Conservation (phyloP, 2,329 filamentous ascomycete species). For the Ophiocordyceps robertsii region DNA sequence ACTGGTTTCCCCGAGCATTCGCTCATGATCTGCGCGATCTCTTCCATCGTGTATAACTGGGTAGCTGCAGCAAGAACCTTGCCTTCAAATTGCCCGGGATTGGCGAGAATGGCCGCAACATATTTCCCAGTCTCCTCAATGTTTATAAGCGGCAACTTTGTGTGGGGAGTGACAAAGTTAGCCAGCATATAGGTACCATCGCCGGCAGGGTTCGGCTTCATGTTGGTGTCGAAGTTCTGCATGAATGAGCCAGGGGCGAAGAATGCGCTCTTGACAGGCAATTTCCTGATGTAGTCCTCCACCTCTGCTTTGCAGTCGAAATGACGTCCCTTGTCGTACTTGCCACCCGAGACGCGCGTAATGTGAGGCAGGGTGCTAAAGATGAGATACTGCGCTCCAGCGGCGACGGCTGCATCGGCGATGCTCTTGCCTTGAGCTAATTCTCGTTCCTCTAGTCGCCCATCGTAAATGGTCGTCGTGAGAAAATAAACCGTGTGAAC, state of each 20-base stretch:
- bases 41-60: conserved; percentile 20
- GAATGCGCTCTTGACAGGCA: conserved; percentile 30
- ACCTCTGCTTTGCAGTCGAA: conserved; percentile 40
- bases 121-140: conserved; percentile 29
- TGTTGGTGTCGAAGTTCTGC: conserved; percentile 20
- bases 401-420: conserved; percentile 23
- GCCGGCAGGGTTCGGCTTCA: conserved; percentile 14
- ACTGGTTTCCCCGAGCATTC: conserved; percentile 24
- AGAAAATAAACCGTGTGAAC: conserved; percentile 35
- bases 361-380: conserved; percentile 24
- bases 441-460: conserved; percentile 13
- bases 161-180: conserved; percentile 8
- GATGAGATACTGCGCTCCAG: conserved; percentile 23
- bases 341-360: conserved; percentile 20
- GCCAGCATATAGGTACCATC: conserved; percentile 15
- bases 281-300: conserved; percentile 34
- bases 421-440: conserved; percentile 20
- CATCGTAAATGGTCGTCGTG: conserved; percentile 21
- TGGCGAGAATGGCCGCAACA: conserved; percentile 23
- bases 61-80: conserved; percentile 29
- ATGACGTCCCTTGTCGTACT: conserved; percentile 17
- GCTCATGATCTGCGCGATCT: conserved; percentile 24
- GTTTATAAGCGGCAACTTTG: conserved; percentile 29
- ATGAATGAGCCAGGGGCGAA: conserved; percentile 28
- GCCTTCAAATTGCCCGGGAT: conserved; percentile 28